phyloP scores from a whole-genome alignment of 306 rosid species.

The Rubus parviflorus region DNA sequence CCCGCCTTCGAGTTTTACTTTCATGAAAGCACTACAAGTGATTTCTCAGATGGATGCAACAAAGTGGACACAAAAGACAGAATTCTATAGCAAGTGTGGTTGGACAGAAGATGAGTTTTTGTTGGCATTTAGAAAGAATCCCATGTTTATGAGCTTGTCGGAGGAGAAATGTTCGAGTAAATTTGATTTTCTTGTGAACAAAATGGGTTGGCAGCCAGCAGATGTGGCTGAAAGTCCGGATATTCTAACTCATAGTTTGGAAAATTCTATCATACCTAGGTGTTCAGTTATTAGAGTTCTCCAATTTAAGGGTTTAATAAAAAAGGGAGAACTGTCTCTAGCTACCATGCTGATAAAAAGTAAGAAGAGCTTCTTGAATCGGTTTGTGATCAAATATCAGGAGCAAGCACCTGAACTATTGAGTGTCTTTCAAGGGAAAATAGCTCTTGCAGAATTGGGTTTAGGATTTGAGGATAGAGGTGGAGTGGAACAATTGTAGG shows the following conservation, averaged over 20 bases:
- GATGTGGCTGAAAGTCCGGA: constrained; percentile 23
- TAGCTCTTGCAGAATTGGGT: background rate
- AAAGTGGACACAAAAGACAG: constrained; percentile 18
- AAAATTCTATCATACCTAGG: constrained; percentile 41
- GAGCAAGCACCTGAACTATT: constrained; percentile 4
- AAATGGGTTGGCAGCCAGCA: constrained; percentile 23
- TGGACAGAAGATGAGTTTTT: constrained; percentile 32
- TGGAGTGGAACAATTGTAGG: background rate
- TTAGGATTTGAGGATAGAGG: background rate
- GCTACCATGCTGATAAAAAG: background rate
- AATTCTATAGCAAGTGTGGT: constrained; percentile 31
- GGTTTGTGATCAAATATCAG: constrained; percentile 6
- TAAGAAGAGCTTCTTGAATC: background rate
- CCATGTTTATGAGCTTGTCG: constrained; percentile 17
- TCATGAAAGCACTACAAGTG: constrained; percentile 29
- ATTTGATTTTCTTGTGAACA: constrained; percentile 29
- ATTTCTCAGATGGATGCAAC: constrained; percentile 5
- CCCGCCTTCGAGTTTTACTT: constrained; percentile 13
- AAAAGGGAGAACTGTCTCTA: background rate
- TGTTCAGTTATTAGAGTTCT: constrained; percentile 39
- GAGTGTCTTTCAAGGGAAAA: background rate
- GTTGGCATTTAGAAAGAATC: constrained; percentile 30
- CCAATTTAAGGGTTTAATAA: constrained; percentile 20
- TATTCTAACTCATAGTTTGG: constrained; percentile 22
- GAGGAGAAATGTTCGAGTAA: constrained; percentile 21